A percentile compares a stretch with the other conserved stretches of the same genome.
phyloP scores from a whole-genome alignment of 2,329 filamentous ascomycete genomes.

The Dactylonectria estremocensis region DNA sequence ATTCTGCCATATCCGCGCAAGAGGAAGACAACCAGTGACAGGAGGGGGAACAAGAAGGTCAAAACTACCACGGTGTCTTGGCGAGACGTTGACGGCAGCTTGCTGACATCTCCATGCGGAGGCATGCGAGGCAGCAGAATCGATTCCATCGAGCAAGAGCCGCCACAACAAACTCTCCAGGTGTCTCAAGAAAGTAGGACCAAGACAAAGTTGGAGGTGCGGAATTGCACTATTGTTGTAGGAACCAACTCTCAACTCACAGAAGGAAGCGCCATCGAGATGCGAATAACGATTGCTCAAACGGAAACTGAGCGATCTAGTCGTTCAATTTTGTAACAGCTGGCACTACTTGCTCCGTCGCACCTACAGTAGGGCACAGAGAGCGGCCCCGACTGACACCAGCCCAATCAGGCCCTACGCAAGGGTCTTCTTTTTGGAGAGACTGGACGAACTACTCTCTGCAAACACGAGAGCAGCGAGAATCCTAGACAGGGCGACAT shows the following conservation, averaged over 20 bases:
- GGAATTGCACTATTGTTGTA: constrained; percentile 15
- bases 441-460: constrained; percentile 13
- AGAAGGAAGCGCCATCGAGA: background rate
- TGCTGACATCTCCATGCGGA: constrained; percentile 18
- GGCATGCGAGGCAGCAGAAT: constrained; percentile 24
- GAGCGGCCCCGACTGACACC: background rate
- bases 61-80: constrained; percentile 22
- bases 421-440: background rate
- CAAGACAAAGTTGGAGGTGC: constrained; percentile 1
- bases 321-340: background rate
- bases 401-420: background rate
- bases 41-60: constrained; percentile 29
- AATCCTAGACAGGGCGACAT: background rate
- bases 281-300: background rate
- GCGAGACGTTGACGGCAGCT: constrained; percentile 22
- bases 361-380: constrained; percentile 1
- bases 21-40: constrained; percentile 21
- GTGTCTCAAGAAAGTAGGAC: background rate
- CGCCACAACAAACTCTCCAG: background rate
- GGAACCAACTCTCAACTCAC: background rate
- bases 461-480: background rate
- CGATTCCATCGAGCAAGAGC: constrained; percentile 22
- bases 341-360: background rate
- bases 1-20: constrained; percentile 30
- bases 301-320: background rate